These are phyloP conservation scores for Citrus unshiu DNA, from an alignment of 345 rosid species.

Conservation along the genomic window DNA sequence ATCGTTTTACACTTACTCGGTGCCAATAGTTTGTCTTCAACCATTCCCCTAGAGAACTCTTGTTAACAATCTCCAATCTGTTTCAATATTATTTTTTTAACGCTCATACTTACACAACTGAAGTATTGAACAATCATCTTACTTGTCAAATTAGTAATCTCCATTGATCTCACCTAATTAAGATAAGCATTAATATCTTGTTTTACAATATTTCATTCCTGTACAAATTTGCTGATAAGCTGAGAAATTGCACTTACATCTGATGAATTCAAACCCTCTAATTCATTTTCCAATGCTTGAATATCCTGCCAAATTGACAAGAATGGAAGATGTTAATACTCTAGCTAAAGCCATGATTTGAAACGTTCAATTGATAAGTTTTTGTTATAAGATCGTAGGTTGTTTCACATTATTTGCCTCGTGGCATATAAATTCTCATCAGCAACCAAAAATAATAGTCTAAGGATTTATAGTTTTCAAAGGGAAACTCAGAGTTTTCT, in stretches of 20 bases:
- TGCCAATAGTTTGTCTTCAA: slow-evolving; percentile 21
- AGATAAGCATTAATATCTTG: background rate
- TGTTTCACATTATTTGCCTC: no score
- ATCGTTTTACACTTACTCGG: no score
- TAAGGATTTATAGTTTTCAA: no score
- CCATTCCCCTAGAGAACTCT: slow-evolving; percentile 24
- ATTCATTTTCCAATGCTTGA: slow-evolving; percentile 6
- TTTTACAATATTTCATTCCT: background rate
- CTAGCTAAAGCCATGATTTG: no score
- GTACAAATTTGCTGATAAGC: slow-evolving; percentile 12
- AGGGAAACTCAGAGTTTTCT: no score
- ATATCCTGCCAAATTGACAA: slow-evolving; percentile 2
- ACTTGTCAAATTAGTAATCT: background rate
- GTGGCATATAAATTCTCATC: no score
- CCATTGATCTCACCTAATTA: background rate
- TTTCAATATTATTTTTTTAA: background rate
- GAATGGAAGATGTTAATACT: no score
- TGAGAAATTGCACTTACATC: slow-evolving; percentile 2
- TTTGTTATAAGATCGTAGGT: no score
- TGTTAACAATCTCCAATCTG: slow-evolving; percentile 21
- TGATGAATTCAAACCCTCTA: background rate
- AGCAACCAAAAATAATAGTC: no score
- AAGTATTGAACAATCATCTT: no score
- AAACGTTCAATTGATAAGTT: no score
- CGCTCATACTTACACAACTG: background rate